A percentile compares a stretch with the other conserved stretches of the same genome.
These are phyloP conservation scores for Chlamydomonas eustigma DNA, from an alignment of 139 green algal species.

Conservation along the genomic window DNA sequence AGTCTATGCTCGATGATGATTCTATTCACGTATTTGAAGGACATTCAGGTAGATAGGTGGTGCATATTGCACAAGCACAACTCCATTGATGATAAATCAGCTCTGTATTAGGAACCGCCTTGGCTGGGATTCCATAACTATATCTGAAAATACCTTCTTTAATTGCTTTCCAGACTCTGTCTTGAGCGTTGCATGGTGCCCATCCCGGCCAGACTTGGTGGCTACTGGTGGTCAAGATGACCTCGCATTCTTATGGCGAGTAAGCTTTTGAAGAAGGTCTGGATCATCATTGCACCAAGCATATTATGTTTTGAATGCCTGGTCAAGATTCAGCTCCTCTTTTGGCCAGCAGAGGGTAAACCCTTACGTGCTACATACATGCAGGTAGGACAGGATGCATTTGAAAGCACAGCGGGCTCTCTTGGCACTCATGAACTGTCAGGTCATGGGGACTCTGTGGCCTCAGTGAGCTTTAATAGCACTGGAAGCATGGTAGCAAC, in stretches of 20 bases:
- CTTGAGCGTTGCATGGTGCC: conserved; percentile 71
- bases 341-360: too few species aligned
- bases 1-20: conserved; percentile 10
- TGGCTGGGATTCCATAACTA: too few species aligned
- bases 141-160: neutral
- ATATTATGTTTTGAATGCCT: neutral
- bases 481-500: conserved; percentile 73
- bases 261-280: conserved; percentile 19
- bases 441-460: conserved; percentile 86
- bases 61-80: neutral
- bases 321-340: neutral
- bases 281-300: neutral
- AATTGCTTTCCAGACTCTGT: conserved; percentile 49
- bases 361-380: too few species aligned
- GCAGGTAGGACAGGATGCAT: conserved; percentile 62
- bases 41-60: conserved; percentile 1
- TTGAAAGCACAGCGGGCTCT: conserved; percentile 46
- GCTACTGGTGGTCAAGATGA: conserved; percentile 79
- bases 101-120: too few species aligned
- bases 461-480: conserved; percentile 68
- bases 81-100: neutral
- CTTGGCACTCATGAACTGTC: conserved; percentile 55
- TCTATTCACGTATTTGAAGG: conserved; percentile 16
- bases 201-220: conserved; percentile 53
- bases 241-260: conserved; percentile 66